phyloP scores from a whole-genome alignment of 371 early-diverging fungal species.

The Mycotypha africana region DNA sequence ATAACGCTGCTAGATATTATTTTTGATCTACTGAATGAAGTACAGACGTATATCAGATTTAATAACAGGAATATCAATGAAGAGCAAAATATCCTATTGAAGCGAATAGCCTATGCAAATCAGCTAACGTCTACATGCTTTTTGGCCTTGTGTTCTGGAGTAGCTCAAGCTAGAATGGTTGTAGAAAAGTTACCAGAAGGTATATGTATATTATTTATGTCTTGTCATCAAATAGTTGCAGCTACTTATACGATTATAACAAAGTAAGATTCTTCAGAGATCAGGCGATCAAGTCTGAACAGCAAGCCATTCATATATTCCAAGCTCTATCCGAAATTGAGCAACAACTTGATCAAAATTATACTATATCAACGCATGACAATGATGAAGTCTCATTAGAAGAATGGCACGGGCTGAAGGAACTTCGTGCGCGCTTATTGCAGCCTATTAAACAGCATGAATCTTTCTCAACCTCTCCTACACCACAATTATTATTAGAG shows the following conservation, averaged over 20 bases:
- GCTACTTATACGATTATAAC: background rate
- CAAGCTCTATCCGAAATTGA: constrained; percentile 10
- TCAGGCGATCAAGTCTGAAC: constrained; percentile 8
- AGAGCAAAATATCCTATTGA: constrained; percentile 18
- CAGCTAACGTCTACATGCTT: constrained; percentile 14
- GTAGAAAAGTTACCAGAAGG: constrained; percentile 21
- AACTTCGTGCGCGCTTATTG: background rate
- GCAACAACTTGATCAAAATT: constrained; percentile 9
- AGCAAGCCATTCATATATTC: constrained; percentile 11
- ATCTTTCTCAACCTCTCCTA: too few species aligned
- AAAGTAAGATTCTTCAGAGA: constrained; percentile 11
- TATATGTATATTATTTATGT: background rate
- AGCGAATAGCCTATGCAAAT: constrained; percentile 24
- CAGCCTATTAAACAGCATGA: constrained; percentile 1
- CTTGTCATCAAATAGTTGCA: background rate
- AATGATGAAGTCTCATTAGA: too few species aligned
- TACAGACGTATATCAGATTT: constrained; percentile 12
- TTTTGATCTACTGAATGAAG: constrained; percentile 13
- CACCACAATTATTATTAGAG: too few species aligned
- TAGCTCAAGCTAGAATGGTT: constrained; percentile 18
- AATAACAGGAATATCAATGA: constrained; percentile 11
- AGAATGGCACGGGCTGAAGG: constrained; percentile 10
- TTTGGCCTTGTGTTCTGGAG: constrained; percentile 8
- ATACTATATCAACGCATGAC: constrained; percentile 1
- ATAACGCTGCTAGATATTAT: constrained; percentile 11